Conservation (phyloP, 768 basidiomycete species). For the Auriscalpium microsporum region DNA sequence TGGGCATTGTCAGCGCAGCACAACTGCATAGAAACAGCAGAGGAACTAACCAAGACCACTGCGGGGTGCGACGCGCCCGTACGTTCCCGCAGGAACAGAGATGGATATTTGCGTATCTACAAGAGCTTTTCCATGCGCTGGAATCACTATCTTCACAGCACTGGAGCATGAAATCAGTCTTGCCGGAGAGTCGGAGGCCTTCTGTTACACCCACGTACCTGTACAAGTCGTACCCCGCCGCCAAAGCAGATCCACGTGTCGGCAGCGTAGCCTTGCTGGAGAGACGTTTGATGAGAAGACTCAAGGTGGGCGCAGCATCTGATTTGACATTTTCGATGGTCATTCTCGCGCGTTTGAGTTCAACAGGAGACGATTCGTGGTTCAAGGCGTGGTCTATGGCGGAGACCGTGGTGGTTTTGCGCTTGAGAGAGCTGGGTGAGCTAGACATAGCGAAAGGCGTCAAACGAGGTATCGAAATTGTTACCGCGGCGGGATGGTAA, state of each 20-base stretch:
- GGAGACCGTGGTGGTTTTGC: constrained; percentile 18
- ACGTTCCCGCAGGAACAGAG: constrained; percentile 88
- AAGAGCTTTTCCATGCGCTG: constrained; percentile 86
- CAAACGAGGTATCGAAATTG: no score
- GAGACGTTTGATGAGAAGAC: constrained; percentile 76
- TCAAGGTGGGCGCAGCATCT: constrained; percentile 30
- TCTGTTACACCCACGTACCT: constrained; percentile 42
- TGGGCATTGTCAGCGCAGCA: background rate
- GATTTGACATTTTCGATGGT: constrained; percentile 29
- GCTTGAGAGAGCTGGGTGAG: constrained; percentile 12
- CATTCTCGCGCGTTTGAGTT: constrained; percentile 55
- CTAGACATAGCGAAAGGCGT: background rate
- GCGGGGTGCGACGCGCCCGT: constrained; percentile 93
- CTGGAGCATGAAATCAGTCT: constrained; percentile 29
- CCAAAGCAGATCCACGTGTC: constrained; percentile 74
- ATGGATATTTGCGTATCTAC: constrained; percentile 89
- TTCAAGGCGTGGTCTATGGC: background rate
- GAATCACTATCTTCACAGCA: constrained; percentile 76
- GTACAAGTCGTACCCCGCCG: constrained; percentile 95
- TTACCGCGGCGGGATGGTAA: background rate
- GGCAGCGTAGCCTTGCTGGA: constrained; percentile 79
- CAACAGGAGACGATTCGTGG: constrained; percentile 4
- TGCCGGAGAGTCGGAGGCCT: background rate
- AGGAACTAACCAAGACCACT: constrained; percentile 72
- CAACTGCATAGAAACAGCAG: background rate